phyloP scores from a whole-genome alignment of 192 early-diverging fungal species.

The Coemansia sp. region DNA sequence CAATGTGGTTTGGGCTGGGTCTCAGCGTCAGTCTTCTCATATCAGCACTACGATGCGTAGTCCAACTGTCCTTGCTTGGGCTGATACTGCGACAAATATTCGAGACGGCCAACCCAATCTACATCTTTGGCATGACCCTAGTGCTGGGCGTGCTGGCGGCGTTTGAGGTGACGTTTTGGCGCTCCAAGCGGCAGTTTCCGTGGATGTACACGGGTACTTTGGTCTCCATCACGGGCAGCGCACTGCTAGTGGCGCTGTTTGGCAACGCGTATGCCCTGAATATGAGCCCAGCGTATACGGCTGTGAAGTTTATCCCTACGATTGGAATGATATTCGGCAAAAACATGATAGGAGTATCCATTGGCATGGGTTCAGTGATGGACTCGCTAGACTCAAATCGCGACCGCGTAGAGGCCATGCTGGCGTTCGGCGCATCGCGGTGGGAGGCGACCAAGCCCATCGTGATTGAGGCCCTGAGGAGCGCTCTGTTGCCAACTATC shows the following conservation, averaged over 20 bases:
- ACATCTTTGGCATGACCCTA: constrained; percentile 61
- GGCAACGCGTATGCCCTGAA: constrained; percentile 63
- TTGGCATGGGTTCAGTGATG: constrained; percentile 64
- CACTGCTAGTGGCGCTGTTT: constrained; percentile 18
- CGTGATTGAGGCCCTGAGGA: constrained; percentile 67
- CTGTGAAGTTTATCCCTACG: constrained; percentile 77
- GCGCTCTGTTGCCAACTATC: constrained; percentile 75
- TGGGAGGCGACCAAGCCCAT: constrained; percentile 79
- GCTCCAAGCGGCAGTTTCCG: constrained; percentile 65
- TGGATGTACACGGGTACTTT: constrained; percentile 66
- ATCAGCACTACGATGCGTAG: constrained; percentile 66
- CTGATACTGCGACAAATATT: constrained; percentile 67
- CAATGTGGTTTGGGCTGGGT: constrained; percentile 63
- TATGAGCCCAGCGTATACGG: constrained; percentile 65
- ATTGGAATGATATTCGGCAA: constrained; percentile 87
- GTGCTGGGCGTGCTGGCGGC: constrained; percentile 62
- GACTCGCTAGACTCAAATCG: constrained; percentile 59
- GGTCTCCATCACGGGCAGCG: constrained; percentile 43
- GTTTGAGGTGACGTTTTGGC: constrained; percentile 69
- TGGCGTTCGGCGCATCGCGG: constrained; percentile 73
- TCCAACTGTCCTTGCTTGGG: constrained; percentile 77
- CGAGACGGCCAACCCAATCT: constrained; percentile 55
- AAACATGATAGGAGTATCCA: constrained; percentile 66
- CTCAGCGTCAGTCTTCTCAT: constrained; percentile 66
- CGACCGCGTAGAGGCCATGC: constrained; percentile 57